Evolutionary conservation across 176 grass and related monocot species (phyloP).

Genomic region (Avena insularis): DNA sequence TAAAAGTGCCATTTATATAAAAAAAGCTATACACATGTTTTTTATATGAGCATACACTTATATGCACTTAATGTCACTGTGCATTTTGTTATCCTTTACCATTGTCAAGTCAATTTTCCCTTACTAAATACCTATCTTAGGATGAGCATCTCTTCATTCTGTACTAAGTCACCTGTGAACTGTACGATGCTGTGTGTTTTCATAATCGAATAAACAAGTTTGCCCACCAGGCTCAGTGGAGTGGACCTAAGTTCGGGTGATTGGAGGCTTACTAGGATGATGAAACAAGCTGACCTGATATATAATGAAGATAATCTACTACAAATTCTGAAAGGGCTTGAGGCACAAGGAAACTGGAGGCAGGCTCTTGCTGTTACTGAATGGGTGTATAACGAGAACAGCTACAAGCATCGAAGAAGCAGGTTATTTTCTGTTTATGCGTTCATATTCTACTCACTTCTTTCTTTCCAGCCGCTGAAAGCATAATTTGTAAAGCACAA

Average conservation of each 20-base stretch:
- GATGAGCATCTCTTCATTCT: slow-evolving; percentile 1
- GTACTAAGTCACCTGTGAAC: not conserved
- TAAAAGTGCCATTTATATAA: too few relatives aligned
- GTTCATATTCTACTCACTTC: not conserved
- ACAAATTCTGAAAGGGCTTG: slow-evolving; percentile 73
- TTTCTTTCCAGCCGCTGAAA: not conserved
- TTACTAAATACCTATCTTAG: not conserved
- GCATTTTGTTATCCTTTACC: not conserved
- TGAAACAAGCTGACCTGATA: slow-evolving; percentile 67
- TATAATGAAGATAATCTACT: slow-evolving; percentile 82
- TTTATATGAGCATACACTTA: not conserved
- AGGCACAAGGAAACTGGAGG: slow-evolving; percentile 70
- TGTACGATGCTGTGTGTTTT: not conserved
- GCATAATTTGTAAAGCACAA: not conserved
- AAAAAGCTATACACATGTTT: too few relatives aligned
- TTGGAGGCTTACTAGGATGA: slow-evolving; percentile 86
- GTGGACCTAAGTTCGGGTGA: slow-evolving; percentile 58
- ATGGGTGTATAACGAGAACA: slow-evolving; percentile 88
- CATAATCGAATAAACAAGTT: slow-evolving; percentile 27
- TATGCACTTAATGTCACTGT: not conserved
- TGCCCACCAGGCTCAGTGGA: slow-evolving; percentile 54
- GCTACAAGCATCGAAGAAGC: slow-evolving; percentile 82
- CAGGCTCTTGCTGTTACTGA: slow-evolving; percentile 77
- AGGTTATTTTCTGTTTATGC: slow-evolving; percentile 52
- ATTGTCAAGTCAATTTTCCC: not conserved